A percentile compares a stretch with the other conserved stretches of the same genome.
These are phyloP conservation scores for Ricinus communis DNA, from an alignment of 345 rosid species.

Conservation along the genomic window DNA sequence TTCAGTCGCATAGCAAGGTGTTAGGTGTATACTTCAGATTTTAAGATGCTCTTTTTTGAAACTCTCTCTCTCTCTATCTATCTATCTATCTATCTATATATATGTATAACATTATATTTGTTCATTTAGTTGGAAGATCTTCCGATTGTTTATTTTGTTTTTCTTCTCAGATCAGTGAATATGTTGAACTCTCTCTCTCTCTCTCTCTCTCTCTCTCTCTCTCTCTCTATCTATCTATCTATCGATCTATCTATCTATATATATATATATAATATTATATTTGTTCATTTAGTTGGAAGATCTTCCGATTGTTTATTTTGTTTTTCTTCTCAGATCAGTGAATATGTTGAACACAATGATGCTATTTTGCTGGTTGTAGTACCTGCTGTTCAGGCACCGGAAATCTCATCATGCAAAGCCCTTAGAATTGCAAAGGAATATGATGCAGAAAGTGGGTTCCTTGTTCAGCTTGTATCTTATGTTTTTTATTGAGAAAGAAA, in stretches of 20 bases:
- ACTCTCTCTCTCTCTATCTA: too few species aligned
- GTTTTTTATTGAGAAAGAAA: not conserved
- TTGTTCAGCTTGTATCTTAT: constrained; percentile 4
- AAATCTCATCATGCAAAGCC: constrained; percentile 87
- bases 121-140: constrained; percentile 11
- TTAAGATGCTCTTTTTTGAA: not conserved
- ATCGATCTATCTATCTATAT: too few species aligned
- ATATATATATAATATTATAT: too few species aligned
- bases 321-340: constrained; percentile 56
- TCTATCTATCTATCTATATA: too few species aligned
- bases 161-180: constrained; percentile 63
- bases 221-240: too few species aligned
- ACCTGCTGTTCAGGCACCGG: constrained; percentile 89
- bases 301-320: constrained; percentile 16
- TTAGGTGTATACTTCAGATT: not conserved
- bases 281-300: constrained; percentile 4
- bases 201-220: too few species aligned
- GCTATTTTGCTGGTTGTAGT: constrained; percentile 84
- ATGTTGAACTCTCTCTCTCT: constrained; percentile 33
- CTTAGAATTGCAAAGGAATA: constrained; percentile 88
- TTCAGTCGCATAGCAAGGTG: not conserved
- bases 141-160: constrained; percentile 16
- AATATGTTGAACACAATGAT: constrained; percentile 78
- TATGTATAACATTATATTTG: too few species aligned
- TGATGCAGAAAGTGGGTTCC: constrained; percentile 77